phyloP scores from a whole-genome alignment of 2,329 filamentous ascomycete species.

The Sarocladiaceae sp. region DNA sequence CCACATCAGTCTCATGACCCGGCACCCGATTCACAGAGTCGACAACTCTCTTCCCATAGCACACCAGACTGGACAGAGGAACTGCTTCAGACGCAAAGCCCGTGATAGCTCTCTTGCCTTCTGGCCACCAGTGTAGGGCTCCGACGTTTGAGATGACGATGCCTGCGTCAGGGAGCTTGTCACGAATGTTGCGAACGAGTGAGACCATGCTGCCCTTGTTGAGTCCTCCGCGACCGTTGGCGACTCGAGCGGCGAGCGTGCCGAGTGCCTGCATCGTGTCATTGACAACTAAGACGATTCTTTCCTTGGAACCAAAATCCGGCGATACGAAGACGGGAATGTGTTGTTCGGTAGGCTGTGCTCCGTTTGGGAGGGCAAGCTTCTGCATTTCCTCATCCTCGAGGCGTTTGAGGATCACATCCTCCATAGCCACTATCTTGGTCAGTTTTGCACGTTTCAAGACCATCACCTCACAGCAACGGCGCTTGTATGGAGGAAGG shows the following conservation, averaged over 20 bases:
- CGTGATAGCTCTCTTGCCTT: slow-evolving; percentile 56
- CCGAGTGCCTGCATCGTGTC: slow-evolving; percentile 70
- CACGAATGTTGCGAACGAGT: slow-evolving; percentile 47
- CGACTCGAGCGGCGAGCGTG: slow-evolving; percentile 65
- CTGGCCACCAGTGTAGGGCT: slow-evolving; percentile 72
- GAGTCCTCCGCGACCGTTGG: slow-evolving; percentile 61
- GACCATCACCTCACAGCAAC: background rate
- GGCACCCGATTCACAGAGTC: slow-evolving; percentile 37
- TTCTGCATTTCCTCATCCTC: slow-evolving; percentile 54
- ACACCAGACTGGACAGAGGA: slow-evolving; percentile 58
- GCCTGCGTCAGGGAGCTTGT: slow-evolving; percentile 37
- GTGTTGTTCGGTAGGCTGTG: slow-evolving; percentile 42
- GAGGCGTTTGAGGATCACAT: slow-evolving; percentile 60
- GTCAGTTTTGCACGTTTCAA: background rate
- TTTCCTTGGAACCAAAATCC: slow-evolving; percentile 51
- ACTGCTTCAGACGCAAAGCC: slow-evolving; percentile 50
- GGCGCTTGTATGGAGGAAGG: background rate
- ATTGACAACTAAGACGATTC: slow-evolving; percentile 71
- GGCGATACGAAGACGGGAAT: slow-evolving; percentile 60
- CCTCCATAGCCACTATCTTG: slow-evolving; percentile 54
- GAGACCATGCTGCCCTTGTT: slow-evolving; percentile 66
- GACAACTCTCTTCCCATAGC: slow-evolving; percentile 53
- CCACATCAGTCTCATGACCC: slow-evolving; percentile 48
- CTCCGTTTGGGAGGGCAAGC: slow-evolving; percentile 56
- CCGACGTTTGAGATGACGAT: slow-evolving; percentile 76